Conservation (phyloP, 2,329 filamentous ascomycete genomes). For the Penicillium italicum region DNA sequence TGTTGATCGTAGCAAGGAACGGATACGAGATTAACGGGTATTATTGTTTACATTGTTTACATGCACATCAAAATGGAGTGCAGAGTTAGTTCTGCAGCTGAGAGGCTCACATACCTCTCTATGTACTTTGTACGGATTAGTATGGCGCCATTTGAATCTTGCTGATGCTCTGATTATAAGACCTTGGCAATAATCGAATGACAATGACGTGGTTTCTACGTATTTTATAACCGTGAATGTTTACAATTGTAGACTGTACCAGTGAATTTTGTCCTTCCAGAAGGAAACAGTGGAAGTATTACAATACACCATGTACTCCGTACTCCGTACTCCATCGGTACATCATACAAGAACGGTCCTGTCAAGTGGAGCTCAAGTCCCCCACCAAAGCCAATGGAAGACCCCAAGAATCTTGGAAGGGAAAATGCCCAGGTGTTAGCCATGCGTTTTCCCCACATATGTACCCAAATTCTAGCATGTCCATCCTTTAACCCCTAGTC, state of each 20-base stretch:
- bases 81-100: background rate
- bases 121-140: too few relatives aligned
- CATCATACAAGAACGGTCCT: slow-evolving; percentile 15
- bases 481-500: background rate
- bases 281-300: slow-evolving; percentile 3
- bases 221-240: background rate
- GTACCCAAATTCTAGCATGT: background rate
- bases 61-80: slow-evolving; percentile 15
- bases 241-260: background rate
- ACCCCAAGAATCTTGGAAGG: slow-evolving; percentile 25
- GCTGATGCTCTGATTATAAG: background rate
- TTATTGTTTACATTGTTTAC: slow-evolving; percentile 24
- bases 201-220: background rate
- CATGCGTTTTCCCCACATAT: slow-evolving; percentile 4
- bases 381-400: slow-evolving; percentile 26
- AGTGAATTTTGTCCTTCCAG: slow-evolving; percentile 8
- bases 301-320: background rate
- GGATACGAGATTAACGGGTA: slow-evolving; percentile 22
- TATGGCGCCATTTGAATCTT: background rate
- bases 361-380: slow-evolving; percentile 22
- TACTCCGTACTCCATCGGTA: background rate
- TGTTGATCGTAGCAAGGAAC: slow-evolving; percentile 25
- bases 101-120: background rate
- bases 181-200: background rate
- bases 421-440: slow-evolving; percentile 18